Percentiles rank a stretch among this genome's conserved stretches.
These are phyloP conservation scores for Actinomucor elegans DNA, from an alignment of 371 early-diverging fungal genomes.

Conservation along the genomic window DNA sequence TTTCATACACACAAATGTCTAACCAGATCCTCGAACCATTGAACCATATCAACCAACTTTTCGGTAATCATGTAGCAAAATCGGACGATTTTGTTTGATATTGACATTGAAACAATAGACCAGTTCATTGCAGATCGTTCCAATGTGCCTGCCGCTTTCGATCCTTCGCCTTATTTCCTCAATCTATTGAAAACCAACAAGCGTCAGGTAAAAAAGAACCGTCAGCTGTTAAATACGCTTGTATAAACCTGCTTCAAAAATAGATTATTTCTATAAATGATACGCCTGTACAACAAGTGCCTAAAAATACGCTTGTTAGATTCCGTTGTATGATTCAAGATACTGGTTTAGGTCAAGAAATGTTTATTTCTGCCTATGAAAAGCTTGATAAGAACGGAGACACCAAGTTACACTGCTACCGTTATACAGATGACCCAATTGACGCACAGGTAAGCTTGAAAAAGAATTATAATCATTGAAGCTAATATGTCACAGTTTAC, in stretches of 20 bases:
- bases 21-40: conserved; percentile 13
- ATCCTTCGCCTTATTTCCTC: conserved; percentile 18
- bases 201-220: conserved; percentile 19
- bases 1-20: background rate
- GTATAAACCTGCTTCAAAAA: background rate
- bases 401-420: conserved; percentile 26
- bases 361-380: conserved; percentile 52
- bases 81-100: background rate
- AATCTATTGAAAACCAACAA: conserved; percentile 10
- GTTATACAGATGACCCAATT: conserved; percentile 43
- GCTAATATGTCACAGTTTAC: background rate
- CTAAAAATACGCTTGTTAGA: conserved; percentile 54
- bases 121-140: conserved; percentile 4
- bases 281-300: conserved; percentile 33
- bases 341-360: conserved; percentile 63
- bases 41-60: conserved; percentile 6
- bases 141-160: conserved; percentile 14
- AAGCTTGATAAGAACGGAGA: conserved; percentile 20
- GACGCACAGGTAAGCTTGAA: conserved; percentile 25
- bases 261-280: conserved; percentile 56
- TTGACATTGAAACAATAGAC: conserved; percentile 2
- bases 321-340: conserved; percentile 74
- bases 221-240: background rate
- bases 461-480: no score
- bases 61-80: background rate